phyloP scores from a whole-genome alignment of 2,329 filamentous ascomycete species.

The Colletotrichum liaoningense region DNA sequence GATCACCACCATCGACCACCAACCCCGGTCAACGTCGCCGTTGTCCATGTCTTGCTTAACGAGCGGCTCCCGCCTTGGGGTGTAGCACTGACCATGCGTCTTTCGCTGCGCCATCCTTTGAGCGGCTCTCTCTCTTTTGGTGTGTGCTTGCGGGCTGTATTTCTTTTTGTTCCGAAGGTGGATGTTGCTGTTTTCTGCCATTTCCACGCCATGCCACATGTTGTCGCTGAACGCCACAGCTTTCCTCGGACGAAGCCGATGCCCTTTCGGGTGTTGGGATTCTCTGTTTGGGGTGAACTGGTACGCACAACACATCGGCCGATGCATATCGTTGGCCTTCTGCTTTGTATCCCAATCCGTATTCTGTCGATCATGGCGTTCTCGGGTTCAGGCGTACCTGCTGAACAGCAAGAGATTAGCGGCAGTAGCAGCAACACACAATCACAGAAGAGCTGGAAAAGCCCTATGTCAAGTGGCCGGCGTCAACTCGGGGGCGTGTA shows the following conservation, averaged over 20 bases:
- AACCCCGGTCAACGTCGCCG: conserved; percentile 15
- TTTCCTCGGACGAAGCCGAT: conserved; percentile 18
- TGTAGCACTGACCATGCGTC: conserved; percentile 20
- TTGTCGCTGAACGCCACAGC: conserved; percentile 21
- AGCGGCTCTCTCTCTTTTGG: conserved; percentile 17
- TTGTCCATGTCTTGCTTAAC: conserved; percentile 33
- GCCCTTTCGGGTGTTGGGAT: conserved; percentile 1
- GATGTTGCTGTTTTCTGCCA: conserved; percentile 19
- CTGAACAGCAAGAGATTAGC: conserved; percentile 5
- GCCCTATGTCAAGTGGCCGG: conserved; percentile 23
- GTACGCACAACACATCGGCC: background rate
- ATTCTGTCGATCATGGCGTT: conserved; percentile 27
- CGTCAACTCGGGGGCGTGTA: conserved; percentile 12
- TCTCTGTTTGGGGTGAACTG: background rate
- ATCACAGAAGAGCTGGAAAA: background rate
- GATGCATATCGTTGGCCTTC: conserved; percentile 1
- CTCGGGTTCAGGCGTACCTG: conserved; percentile 20
- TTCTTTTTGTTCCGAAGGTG: conserved; percentile 9
- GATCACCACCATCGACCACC: background rate
- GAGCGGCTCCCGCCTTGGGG: conserved; percentile 30
- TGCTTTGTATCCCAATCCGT: background rate
- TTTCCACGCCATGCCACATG: conserved; percentile 17
- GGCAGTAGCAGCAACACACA: conserved; percentile 1
- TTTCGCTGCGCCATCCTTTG: conserved; percentile 17
- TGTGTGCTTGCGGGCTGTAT: background rate